These are phyloP conservation scores for Lasiosphaeris hirsuta DNA, from an alignment of 495 filamentous ascomycete species.

Conservation along the genomic window DNA sequence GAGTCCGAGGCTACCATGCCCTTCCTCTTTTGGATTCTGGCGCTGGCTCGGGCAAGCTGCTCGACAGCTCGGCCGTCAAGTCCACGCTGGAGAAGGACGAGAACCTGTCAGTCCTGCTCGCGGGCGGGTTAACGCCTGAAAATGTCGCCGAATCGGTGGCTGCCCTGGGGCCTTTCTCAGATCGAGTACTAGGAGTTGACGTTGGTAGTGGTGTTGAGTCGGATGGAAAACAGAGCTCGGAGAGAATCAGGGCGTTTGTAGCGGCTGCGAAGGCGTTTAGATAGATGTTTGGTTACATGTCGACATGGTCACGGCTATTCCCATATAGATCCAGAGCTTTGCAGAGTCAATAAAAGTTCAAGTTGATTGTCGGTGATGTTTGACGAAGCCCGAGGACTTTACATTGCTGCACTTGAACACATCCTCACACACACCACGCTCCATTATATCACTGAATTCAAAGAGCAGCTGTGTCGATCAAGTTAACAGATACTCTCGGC, in stretches of 20 bases:
- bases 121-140: constrained; percentile 73
- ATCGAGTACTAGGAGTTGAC: constrained; percentile 77
- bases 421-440: too few species aligned
- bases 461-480: too few species aligned
- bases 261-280: constrained; percentile 60
- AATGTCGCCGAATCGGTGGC: constrained; percentile 67
- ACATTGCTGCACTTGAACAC: too few species aligned
- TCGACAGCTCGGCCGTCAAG: constrained; percentile 65
- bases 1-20: constrained; percentile 74
- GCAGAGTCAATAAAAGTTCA: too few species aligned
- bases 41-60: constrained; percentile 70
- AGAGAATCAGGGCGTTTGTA: constrained; percentile 81
- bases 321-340: background rate
- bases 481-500: too few species aligned
- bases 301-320: too few species aligned
- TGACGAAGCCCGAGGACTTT: too few species aligned
- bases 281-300: constrained; percentile 17
- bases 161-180: constrained; percentile 50
- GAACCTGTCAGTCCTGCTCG: constrained; percentile 65
- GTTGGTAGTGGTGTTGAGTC: constrained; percentile 91
- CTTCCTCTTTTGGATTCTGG: constrained; percentile 84
- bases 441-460: too few species aligned
- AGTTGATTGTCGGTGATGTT: too few species aligned
- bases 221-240: constrained; percentile 73
- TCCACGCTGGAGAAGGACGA: constrained; percentile 57